Base-by-base conservation (phyloP, 805 yeast genomes). In the Saturnispora quitensis region DNA sequence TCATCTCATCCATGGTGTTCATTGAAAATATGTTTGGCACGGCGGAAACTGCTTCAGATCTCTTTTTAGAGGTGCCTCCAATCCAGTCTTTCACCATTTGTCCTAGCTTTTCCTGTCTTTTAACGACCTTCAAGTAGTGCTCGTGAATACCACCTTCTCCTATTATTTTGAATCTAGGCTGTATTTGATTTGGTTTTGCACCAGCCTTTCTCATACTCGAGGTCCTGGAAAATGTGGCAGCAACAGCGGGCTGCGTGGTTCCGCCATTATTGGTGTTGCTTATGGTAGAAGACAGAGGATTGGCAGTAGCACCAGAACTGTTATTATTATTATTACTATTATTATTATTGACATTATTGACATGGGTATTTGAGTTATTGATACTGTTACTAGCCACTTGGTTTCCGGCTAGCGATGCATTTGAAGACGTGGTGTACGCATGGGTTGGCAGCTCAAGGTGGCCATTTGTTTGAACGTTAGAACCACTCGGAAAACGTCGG, bases 51-150 rank as follows among this genome's bases (percentile, higher is more conserved):
- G 91, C 89, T 58, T 78, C 87, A 56, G 77, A 83, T 53, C 91
- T 70, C 42, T 47, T 51, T 25, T 53, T 51, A 60, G 81, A 82
- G 55, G 83, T 83, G 2, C 86, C 86, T 10, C 88, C 89, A n/a
- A 85, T 64, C 58, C 84, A 73, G 63, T 82, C 88, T 61, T 84
- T 86, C 55, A 86, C 72, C 89, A 86, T 84, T 54, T 80, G 80
- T 7, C 82, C 75, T 36, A 86, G 65, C 58, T 85, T 86, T 61
- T 86, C 95, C 65, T 86, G 91, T 58, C 95, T 73, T 63, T 81
- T 84, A 7, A 91, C 82, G 43, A 84, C 82, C 53, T 80, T 76
- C 54, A 91, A 72, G 63, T 80, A 81, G 67, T 91, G 99, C 60
- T 79, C 87, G 66, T 91, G 99, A 12, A 69, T 56, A 4, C 95